Evolutionary conservation across 169 alveolate species (phyloP).

Genomic region (Plasmodium knowlesi): DNA sequence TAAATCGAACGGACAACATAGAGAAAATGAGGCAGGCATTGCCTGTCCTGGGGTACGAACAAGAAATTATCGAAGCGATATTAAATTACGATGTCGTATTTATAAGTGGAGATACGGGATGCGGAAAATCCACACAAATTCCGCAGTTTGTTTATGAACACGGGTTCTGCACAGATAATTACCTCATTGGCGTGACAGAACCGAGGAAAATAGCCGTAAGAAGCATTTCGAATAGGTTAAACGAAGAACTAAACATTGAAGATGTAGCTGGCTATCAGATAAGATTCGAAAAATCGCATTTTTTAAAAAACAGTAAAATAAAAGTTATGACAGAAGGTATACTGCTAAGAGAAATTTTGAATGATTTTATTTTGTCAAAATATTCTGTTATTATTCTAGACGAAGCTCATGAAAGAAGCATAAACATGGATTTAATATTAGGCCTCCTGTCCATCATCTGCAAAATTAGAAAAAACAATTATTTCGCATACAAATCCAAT

Average conservation of each 20-base stretch:
- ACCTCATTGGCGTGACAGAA: constrained; percentile 93
- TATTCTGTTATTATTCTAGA: constrained; percentile 98
- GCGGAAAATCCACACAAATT: constrained; percentile 98
- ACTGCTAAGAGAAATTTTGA: constrained; percentile 94
- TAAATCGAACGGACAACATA: constrained; percentile 81
- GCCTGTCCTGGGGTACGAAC: constrained; percentile 92
- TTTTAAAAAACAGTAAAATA: constrained; percentile 85
- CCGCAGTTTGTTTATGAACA: constrained; percentile 97
- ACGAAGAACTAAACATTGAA: constrained; percentile 80
- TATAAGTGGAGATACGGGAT: constrained; percentile 98
- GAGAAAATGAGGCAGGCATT: constrained; percentile 85
- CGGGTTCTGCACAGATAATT: constrained; percentile 86
- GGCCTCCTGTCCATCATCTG: constrained; percentile 97
- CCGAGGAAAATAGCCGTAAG: constrained; percentile 96
- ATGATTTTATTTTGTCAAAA: constrained; percentile 90
- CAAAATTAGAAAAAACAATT: constrained; percentile 86
- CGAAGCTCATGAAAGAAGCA: constrained; percentile 99
- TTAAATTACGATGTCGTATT: constrained; percentile 92
- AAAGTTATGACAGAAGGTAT: constrained; percentile 99
- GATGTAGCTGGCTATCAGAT: constrained; percentile 84
- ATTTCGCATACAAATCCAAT: constrained; percentile 57
- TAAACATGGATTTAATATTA: constrained; percentile 97
- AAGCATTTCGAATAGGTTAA: constrained; percentile 82
- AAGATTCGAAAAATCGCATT: constrained; percentile 89
- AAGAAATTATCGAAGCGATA: constrained; percentile 93